These are phyloP conservation scores for Corylus avellana DNA, from an alignment of 306 rosid genomes.

Conservation along the genomic window DNA sequence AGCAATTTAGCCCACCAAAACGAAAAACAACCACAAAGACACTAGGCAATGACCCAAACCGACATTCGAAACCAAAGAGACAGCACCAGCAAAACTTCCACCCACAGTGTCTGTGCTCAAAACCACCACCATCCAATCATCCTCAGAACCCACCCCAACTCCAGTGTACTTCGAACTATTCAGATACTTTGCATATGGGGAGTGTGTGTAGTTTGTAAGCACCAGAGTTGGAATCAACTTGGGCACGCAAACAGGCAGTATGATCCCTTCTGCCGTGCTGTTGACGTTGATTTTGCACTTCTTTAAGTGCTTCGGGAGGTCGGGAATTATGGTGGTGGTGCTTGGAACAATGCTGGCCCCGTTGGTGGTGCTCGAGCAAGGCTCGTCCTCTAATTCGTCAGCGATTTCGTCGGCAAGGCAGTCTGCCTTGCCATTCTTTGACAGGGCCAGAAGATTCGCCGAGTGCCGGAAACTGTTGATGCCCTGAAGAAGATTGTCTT, in stretches of 20 bases:
- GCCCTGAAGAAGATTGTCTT: conserved; percentile 61
- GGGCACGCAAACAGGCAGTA: conserved; percentile 62
- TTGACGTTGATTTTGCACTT: conserved; percentile 55
- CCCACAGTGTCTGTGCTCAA: conserved; percentile 39
- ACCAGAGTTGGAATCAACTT: conserved; percentile 24
- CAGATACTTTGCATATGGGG: conserved; percentile 38
- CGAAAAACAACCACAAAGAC: conserved; percentile 1
- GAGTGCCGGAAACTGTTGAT: conserved; percentile 56
- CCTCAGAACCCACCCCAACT: conserved; percentile 64
- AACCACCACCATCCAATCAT: conserved; percentile 73
- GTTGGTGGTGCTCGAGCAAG: conserved; percentile 38
- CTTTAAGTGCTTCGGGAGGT: conserved; percentile 23
- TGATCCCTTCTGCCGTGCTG: conserved; percentile 47
- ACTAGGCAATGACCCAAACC: conserved; percentile 16
- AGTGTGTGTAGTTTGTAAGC: conserved; percentile 42
- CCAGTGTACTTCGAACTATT: conserved; percentile 56
- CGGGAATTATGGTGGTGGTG: conserved; percentile 25
- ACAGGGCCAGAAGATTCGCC: conserved; percentile 37
- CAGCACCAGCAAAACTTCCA: conserved; percentile 56
- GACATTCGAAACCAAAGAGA: conserved; percentile 19
- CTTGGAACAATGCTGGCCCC: conserved; percentile 31
- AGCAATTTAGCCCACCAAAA: not conserved
- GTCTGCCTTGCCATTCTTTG: conserved; percentile 37
- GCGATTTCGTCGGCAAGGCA: conserved; percentile 68
- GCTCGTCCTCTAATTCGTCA: conserved; percentile 36